Evolutionary conservation across 2,329 filamentous ascomycete genomes (phyloP), one percentile per base, ranked within the genome.

Genomic region (Lasiodiplodia theobromae): DNA sequence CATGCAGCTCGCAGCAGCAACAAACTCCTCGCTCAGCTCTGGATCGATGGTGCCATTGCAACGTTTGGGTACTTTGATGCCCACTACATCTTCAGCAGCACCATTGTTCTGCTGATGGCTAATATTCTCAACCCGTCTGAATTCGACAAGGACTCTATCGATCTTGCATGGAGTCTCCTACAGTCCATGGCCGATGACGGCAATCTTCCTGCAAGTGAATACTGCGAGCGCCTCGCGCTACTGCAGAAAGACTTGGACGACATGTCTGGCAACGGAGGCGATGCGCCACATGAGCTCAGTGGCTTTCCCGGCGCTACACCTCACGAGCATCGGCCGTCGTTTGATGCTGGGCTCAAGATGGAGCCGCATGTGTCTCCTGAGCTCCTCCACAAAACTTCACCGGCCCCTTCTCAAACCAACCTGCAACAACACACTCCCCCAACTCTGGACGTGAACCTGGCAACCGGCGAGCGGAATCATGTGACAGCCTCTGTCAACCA

Each of bases 171-270:
- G 18, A 70, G 68, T 2, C 70, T 76, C 4, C 69, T 76, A 6
- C 71, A 77, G 21, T 74, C 73, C 7, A 82, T 82, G 80, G 73
- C 81, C 0, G 78, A 81, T 1, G 79, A 78, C 16, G 80, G 79
- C 11, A 76, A 75, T 56, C 67, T 76, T 11, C 73, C 74, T 1
- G 74, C 74, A 12, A 70, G 66, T n/a, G 74, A 75, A 0, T 72
- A 82, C 2, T 82, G 77, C 58, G 72, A 72, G 1, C 69, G 72
- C 18, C 71, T 76, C 7, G 69, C 60, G 4, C 25, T 68, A 28
- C 58, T 68, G n/a, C 67, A 68, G 28, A 68, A 68, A 31, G 67
- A 68, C 25, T 52, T 68, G 14, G 67, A 68, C 21, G 67, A 68
- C 23, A 68, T 68, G 67, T 57, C 58, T 40, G 67, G 67, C 51